Evolutionary conservation across 163 green algal genomes (phyloP).

Genomic region (Prototheca wickerhamii): DNA sequence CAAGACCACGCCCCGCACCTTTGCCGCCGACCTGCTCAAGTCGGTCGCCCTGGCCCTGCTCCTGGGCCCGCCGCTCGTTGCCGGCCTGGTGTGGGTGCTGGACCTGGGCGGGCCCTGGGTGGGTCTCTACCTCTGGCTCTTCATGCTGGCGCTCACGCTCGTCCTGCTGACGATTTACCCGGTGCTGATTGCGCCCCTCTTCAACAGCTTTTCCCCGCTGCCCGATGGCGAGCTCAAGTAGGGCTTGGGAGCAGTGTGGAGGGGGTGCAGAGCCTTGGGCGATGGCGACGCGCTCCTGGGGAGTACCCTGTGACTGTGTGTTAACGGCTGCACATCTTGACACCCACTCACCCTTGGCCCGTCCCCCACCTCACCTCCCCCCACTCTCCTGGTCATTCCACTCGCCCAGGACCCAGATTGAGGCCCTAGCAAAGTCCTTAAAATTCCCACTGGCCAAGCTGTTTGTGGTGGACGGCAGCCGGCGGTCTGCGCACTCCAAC

Average conservation of each 20-base stretch:
- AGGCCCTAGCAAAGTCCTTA: slow-evolving; percentile 59
- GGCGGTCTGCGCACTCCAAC: slow-evolving; percentile 65
- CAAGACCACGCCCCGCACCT: slow-evolving; percentile 68
- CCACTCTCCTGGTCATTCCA: neutral
- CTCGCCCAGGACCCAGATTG: slow-evolving; percentile 49
- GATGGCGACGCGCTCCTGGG: too few relatives aligned
- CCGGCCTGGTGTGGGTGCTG: slow-evolving; percentile 51
- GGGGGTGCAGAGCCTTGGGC: too few relatives aligned
- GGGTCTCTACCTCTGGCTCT: slow-evolving; percentile 75
- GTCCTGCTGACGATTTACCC: slow-evolving; percentile 68
- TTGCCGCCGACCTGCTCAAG: slow-evolving; percentile 66
- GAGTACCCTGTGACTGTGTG: too few relatives aligned
- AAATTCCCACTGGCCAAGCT: slow-evolving; percentile 81
- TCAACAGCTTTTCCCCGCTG: slow-evolving; percentile 84
- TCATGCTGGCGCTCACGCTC: slow-evolving; percentile 59
- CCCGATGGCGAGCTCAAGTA: slow-evolving; percentile 40
- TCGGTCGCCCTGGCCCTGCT: slow-evolving; percentile 45
- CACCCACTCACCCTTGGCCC: neutral
- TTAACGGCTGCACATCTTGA: too few relatives aligned
- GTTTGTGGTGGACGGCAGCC: slow-evolving; percentile 76
- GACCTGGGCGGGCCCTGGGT: slow-evolving; percentile 43
- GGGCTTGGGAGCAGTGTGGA: neutral
- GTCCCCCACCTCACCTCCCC: neutral
- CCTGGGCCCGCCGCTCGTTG: slow-evolving; percentile 65
- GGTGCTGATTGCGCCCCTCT: slow-evolving; percentile 73